These are phyloP conservation scores for Haplographium delicatum DNA, from an alignment of 495 filamentous ascomycete species.

Conservation along the genomic window DNA sequence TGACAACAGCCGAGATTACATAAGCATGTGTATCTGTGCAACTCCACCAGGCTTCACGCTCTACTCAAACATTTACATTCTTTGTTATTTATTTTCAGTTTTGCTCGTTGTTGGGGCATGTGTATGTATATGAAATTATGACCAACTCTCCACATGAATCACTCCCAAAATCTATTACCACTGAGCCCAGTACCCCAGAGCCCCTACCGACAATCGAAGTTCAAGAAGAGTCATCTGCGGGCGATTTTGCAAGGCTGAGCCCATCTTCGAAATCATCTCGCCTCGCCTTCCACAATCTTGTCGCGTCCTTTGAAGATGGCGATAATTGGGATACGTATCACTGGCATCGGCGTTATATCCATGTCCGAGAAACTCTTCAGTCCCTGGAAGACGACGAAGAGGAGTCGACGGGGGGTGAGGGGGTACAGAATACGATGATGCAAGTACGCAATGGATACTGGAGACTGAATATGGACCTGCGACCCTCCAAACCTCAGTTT, in stretches of 20 bases:
- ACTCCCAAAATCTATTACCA: conserved; percentile 28
- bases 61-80: too few species aligned
- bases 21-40: too few species aligned
- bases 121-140: too few species aligned
- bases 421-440: background rate
- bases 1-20: too few species aligned
- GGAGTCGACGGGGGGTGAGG: background rate
- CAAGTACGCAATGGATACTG: background rate
- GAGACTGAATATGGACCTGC: conserved; percentile 9
- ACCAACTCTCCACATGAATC: too few species aligned
- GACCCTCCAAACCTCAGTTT: background rate
- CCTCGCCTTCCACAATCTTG: conserved; percentile 4
- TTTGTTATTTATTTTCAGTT: too few species aligned
- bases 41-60: too few species aligned
- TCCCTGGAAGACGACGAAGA: background rate
- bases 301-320: background rate
- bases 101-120: too few species aligned
- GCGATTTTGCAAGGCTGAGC: conserved; percentile 1
- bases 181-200: conserved; percentile 31
- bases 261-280: background rate
- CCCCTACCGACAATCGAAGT: background rate
- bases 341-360: background rate
- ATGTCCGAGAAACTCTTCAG: background rate
- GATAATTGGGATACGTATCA: background rate
- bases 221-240: background rate